Evolutionary conservation across 2,329 filamentous ascomycete species (phyloP).

Genomic region (Fusarium pseudocircinatum): DNA sequence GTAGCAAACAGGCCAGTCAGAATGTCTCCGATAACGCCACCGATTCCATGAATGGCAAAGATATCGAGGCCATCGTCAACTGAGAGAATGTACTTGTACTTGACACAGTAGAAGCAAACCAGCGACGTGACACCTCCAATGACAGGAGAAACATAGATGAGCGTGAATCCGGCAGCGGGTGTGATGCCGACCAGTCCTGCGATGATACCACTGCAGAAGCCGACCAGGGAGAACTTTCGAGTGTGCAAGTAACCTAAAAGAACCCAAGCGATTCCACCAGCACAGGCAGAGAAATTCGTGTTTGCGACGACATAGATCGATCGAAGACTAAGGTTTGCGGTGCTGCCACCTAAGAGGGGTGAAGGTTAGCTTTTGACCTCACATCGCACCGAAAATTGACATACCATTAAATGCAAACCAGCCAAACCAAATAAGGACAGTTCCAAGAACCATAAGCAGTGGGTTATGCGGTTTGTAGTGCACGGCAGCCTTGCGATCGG

Average conservation of each 20-base stretch:
- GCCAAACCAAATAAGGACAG: constrained; percentile 72
- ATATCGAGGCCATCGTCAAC: constrained; percentile 69
- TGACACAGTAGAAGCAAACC: constrained; percentile 57
- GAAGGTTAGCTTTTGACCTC: background rate
- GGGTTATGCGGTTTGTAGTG: constrained; percentile 68
- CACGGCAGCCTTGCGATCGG: constrained; percentile 25
- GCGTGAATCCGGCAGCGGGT: constrained; percentile 64
- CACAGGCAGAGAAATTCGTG: constrained; percentile 66
- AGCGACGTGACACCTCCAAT: constrained; percentile 62
- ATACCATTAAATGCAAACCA: constrained; percentile 64
- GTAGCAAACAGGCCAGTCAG: constrained; percentile 68
- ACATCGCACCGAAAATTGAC: background rate
- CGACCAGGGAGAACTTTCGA: constrained; percentile 43
- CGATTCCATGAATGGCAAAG: constrained; percentile 68
- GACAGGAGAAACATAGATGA: constrained; percentile 60
- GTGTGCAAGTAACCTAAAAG: constrained; percentile 61
- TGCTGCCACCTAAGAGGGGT: constrained; percentile 45
- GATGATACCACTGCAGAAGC: constrained; percentile 61
- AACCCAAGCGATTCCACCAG: constrained; percentile 63
- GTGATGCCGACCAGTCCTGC: constrained; percentile 67
- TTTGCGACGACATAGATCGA: constrained; percentile 66
- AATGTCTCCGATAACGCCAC: constrained; percentile 66
- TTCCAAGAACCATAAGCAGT: constrained; percentile 70
- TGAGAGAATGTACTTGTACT: constrained; percentile 60
- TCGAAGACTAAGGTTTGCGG: constrained; percentile 61